Evolutionary conservation across 495 filamentous ascomycete genomes (phyloP).

Genomic region (Aspergillus sclerotiicarbonarius): DNA sequence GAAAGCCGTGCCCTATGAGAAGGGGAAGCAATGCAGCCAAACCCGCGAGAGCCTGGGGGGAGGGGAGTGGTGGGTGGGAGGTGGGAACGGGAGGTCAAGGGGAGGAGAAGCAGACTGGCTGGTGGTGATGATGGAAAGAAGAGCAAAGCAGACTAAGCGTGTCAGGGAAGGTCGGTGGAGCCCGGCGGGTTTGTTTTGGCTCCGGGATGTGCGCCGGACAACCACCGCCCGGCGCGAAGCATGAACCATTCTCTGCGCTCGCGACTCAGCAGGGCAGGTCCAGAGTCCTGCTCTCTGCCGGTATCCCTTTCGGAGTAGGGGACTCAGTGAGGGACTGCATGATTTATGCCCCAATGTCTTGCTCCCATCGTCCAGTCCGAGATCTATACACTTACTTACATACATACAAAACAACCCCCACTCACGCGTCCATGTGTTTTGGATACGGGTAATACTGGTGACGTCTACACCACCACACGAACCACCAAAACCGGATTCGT

Average conservation of each 20-base stretch:
- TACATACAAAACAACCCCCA: not conserved
- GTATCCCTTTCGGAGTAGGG: not conserved
- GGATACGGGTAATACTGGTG: not conserved
- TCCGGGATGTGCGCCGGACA: slow-evolving; percentile 41
- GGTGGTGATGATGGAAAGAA: slow-evolving; percentile 19
- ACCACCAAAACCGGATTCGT: not conserved
- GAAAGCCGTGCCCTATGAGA: slow-evolving; percentile 14
- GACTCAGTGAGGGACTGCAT: not conserved
- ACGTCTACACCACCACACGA: not conserved
- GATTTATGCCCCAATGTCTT: not conserved
- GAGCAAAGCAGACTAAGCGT: slow-evolving; percentile 17
- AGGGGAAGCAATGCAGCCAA: slow-evolving; percentile 29
- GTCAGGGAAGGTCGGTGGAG: slow-evolving; percentile 33
- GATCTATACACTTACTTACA: slow-evolving; percentile 5
- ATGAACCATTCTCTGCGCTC: slow-evolving; percentile 30
- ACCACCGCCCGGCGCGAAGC: slow-evolving; percentile 43
- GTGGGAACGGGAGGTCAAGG: slow-evolving; percentile 5
- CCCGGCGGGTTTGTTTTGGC: slow-evolving; percentile 45
- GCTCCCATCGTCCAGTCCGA: not conserved
- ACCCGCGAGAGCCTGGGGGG: not conserved
- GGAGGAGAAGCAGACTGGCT: slow-evolving; percentile 1
- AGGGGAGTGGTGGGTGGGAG: slow-evolving; percentile 7
- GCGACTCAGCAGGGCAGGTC: not conserved
- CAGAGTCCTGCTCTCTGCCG: not conserved
- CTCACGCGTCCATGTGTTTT: not conserved